Conservation (phyloP, 1,284 basidiomycete genomes). For the Malassezia globosa region DNA sequence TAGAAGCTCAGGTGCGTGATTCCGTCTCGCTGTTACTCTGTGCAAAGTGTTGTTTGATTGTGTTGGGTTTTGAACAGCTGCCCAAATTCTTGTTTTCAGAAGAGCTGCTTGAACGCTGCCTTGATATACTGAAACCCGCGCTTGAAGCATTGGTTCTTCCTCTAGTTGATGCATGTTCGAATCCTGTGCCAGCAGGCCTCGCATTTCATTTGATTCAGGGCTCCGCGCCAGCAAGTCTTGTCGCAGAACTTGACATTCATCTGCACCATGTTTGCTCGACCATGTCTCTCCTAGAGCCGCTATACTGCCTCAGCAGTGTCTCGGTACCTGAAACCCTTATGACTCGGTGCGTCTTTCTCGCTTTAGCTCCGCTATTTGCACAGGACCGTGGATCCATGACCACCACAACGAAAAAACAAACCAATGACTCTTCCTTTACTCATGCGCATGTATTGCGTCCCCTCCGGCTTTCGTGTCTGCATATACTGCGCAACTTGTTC, state of each 20-base stretch:
- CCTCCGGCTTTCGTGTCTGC: conserved; percentile 66
- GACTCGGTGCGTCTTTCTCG: conserved; percentile 78
- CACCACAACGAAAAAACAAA: conserved; percentile 49
- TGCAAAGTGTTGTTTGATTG: conserved; percentile 66
- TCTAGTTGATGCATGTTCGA: conserved; percentile 61
- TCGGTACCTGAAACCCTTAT: conserved; percentile 50
- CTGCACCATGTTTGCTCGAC: conserved; percentile 30
- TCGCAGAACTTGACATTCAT: conserved; percentile 15
- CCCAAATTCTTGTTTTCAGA: conserved; percentile 73
- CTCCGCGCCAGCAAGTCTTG: conserved; percentile 18
- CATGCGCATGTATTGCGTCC: conserved; percentile 27
- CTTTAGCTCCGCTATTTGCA: conserved; percentile 78
- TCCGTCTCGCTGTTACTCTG: conserved; percentile 53
- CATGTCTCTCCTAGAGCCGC: conserved; percentile 46
- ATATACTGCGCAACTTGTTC: conserved; percentile 69
- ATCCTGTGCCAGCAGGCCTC: conserved; percentile 20
- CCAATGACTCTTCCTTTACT: background rate
- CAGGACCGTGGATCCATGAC: too few species aligned
- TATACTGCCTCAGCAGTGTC: conserved; percentile 50
- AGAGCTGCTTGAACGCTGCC: conserved; percentile 69
- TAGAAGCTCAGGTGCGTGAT: conserved; percentile 2
- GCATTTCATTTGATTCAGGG: conserved; percentile 45
- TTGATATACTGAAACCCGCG: conserved; percentile 65
- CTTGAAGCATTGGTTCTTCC: conserved; percentile 72
- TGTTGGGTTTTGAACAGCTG: conserved; percentile 65